Conservation (phyloP, 306 rosid genomes). For the Argentina anserina region DNA sequence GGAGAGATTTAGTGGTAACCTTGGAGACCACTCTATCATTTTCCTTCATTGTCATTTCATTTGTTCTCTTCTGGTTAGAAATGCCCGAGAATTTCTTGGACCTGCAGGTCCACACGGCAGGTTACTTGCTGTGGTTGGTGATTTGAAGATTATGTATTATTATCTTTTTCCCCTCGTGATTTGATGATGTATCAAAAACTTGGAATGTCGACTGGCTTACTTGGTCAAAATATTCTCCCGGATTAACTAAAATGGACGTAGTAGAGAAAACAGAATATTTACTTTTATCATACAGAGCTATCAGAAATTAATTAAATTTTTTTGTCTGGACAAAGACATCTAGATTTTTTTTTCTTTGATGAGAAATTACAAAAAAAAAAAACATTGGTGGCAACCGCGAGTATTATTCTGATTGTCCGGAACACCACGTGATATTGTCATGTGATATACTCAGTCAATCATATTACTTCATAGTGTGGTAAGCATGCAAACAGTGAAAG, state of each 20-base stretch:
- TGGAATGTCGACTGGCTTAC: neutral
- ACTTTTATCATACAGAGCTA: too few species aligned
- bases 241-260: neutral
- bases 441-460: too few species aligned
- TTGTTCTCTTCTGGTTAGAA: neutral
- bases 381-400: too few species aligned
- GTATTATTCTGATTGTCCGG: too few species aligned
- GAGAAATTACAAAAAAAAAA: too few species aligned
- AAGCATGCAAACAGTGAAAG: too few species aligned
- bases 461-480: too few species aligned
- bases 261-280: too few species aligned
- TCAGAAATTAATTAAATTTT: too few species aligned
- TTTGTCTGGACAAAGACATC: too few species aligned
- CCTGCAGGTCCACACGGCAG: neutral
- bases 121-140: neutral
- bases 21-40: slow-evolving; percentile 8
- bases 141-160: neutral
- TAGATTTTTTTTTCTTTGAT: too few species aligned
- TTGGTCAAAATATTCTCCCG: neutral
- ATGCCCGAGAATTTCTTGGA: neutral
- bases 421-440: too few species aligned
- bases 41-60: neutral
- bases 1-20: slow-evolving; percentile 2
- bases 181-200: neutral
- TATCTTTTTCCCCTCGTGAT: neutral